Base-by-base conservation (phyloP, 768 basidiomycete species). In the Pleurotus citrinopileatus region DNA sequence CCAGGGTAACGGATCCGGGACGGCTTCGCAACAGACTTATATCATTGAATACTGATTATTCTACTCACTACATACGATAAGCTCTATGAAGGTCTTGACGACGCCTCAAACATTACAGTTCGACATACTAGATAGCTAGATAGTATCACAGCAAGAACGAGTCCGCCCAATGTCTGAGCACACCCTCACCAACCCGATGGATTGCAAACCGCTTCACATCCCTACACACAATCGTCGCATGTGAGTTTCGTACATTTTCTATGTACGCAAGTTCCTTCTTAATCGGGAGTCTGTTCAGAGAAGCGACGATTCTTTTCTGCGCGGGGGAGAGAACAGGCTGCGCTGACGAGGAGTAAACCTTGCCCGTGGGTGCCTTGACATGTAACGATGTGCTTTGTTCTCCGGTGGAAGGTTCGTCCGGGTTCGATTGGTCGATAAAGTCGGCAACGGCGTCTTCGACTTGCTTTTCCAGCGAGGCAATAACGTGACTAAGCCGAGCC, bases 181-280 rank as follows among this genome's bases (percentile, higher is more conserved):
- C 77, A 29, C 81, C 80, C 63, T 84, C 82, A 15, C 91, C 91
- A 34, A 69, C 63, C 32, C 74, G 68, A 60, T 91, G 87, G 10
- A 67, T 57, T 58, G 78, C 70, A 63, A 87, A 88, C 27, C 73
- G 70, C 62, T 83, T 74, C 52, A 82, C 65, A 57, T 91, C 89
- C 40, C 91, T 73, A 64, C 79, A 83, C 8, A 93, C 72, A 57
- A 94, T 86, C 54, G 81, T 72, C 3, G 78, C 88, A 68, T 94
- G 91, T 23, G 88, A 71, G 61, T 91, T 91, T 34, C 68, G 63
- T 20, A 84, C 74, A 1, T 70, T 69, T 17, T 74, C 68, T 59
- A 92, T 84, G 63, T 81, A 90, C 17, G 80, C 87, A 17, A 80
- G 65, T 59, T 88, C 79, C 68, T 92, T 93, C 72, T 82, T 77